These are phyloP conservation scores for Amanita thiersii DNA, from an alignment of 768 basidiomycete species.

Conservation along the genomic window DNA sequence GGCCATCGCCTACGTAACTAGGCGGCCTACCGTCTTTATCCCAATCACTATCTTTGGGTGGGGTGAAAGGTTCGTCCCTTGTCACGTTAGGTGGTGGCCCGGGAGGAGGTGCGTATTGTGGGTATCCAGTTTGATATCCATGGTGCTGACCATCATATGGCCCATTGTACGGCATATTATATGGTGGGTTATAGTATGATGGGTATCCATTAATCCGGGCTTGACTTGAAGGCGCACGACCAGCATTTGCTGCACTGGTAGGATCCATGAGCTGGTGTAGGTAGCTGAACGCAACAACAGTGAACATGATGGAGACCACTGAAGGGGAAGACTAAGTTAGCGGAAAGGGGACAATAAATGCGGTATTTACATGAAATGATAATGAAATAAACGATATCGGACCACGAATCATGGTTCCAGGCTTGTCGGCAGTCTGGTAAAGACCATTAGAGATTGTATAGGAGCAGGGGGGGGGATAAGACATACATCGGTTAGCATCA, in stretches of 20 bases:
- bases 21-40: conserved; percentile 43
- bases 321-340: conserved; percentile 6
- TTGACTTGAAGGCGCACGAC: conserved; percentile 36
- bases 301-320: conserved; percentile 59
- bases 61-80: conserved; percentile 26
- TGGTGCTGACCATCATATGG: conserved; percentile 16
- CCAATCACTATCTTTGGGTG: no score
- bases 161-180: conserved; percentile 31
- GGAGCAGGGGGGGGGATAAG: background rate
- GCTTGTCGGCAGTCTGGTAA: conserved; percentile 49
- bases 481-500: conserved; percentile 42
- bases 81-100: conserved; percentile 35
- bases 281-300: conserved; percentile 59
- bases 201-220: conserved; percentile 30
- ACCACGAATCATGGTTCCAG: conserved; percentile 63
- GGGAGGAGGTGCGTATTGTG: conserved; percentile 37
- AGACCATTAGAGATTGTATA: conserved; percentile 9
- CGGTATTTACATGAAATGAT: conserved; percentile 47
- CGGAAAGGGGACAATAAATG: background rate
- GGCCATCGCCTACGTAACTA: conserved; percentile 36
- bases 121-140: conserved; percentile 12
- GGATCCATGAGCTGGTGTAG: conserved; percentile 74
- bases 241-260: conserved; percentile 40
- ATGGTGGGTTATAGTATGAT: conserved; percentile 53
- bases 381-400: conserved; percentile 57